Conservation (phyloP, 345 rosid genomes). For the Turritis glabra region DNA sequence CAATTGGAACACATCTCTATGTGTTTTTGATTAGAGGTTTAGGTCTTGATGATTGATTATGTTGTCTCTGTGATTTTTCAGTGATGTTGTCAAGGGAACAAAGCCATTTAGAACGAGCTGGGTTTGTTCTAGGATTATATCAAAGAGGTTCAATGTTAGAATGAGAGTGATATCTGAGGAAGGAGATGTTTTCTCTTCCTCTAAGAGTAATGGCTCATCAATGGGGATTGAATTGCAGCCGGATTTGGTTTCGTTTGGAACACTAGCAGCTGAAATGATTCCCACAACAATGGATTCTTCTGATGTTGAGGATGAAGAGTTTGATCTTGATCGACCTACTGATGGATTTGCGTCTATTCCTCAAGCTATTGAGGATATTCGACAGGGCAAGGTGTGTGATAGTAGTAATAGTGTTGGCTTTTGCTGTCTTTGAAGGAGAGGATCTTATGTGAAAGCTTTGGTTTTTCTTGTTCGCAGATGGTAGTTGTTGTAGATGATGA, state of each 20-base stretch:
- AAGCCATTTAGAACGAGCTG: constrained; percentile 4
- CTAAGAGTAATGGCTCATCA: constrained; percentile 43
- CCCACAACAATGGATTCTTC: constrained; percentile 35
- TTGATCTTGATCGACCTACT: constrained; percentile 64
- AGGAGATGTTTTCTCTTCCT: constrained; percentile 45
- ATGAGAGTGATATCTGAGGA: constrained; percentile 54
- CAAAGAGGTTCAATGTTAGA: constrained; percentile 33
- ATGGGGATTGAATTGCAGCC: constrained; percentile 46
- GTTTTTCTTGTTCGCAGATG: constrained; percentile 38
- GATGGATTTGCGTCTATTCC: constrained; percentile 66
- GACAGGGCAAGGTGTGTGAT: constrained; percentile 65
- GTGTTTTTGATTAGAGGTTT: background rate
- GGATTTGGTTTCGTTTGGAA: constrained; percentile 49
- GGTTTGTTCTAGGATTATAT: constrained; percentile 14
- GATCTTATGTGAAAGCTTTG: background rate
- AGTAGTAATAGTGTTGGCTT: constrained; percentile 7
- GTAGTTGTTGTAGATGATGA: constrained; percentile 95
- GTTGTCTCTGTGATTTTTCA: background rate
- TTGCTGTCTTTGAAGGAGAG: background rate
- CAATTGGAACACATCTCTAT: background rate
- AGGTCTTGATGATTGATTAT: background rate
- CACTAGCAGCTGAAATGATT: constrained; percentile 54
- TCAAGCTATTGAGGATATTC: constrained; percentile 77
- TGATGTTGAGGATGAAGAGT: constrained; percentile 50
- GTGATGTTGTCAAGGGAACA: constrained; percentile 18